These are phyloP conservation scores for Trichoderma breve DNA, from an alignment of 2,329 filamentous ascomycete genomes.

Conservation along the genomic window DNA sequence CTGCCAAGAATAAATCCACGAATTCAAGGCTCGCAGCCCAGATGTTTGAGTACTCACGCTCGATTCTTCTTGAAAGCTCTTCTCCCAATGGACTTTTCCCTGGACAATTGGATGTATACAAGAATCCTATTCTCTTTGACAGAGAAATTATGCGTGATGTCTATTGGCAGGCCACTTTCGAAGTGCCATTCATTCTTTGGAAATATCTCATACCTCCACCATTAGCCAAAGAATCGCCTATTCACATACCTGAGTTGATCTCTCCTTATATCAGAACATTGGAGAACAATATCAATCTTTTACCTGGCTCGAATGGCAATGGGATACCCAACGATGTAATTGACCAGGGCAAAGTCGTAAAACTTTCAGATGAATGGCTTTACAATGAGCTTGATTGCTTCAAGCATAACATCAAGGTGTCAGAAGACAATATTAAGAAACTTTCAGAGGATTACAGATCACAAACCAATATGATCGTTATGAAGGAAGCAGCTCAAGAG, in stretches of 20 bases:
- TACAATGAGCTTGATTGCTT: neutral
- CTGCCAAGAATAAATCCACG: neutral
- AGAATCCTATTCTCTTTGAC: neutral
- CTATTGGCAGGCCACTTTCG: neutral
- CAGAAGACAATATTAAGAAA: too few relatives aligned
- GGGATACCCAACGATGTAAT: neutral
- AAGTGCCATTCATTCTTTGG: neutral
- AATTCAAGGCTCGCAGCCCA: neutral
- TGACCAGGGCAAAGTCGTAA: neutral
- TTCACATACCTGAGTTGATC: too few relatives aligned
- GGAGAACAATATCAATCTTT: too few relatives aligned
- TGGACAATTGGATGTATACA: neutral
- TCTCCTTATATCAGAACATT: too few relatives aligned
- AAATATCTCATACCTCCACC: fast-evolving
- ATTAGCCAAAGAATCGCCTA: fast-evolving
- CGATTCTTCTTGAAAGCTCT: neutral
- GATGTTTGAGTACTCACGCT: neutral
- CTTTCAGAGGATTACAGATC: too few relatives aligned
- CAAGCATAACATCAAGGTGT: too few relatives aligned
- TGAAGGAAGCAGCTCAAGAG: too few relatives aligned
- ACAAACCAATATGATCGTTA: too few relatives aligned
- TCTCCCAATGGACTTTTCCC: neutral
- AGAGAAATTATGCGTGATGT: neutral
- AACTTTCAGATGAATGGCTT: neutral
- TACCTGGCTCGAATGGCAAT: too few relatives aligned